Evolutionary conservation across 352 stramenopile species (phyloP), one percentile per base, ranked within the genome.

Genomic region (Globisporangium iwayamae): DNA sequence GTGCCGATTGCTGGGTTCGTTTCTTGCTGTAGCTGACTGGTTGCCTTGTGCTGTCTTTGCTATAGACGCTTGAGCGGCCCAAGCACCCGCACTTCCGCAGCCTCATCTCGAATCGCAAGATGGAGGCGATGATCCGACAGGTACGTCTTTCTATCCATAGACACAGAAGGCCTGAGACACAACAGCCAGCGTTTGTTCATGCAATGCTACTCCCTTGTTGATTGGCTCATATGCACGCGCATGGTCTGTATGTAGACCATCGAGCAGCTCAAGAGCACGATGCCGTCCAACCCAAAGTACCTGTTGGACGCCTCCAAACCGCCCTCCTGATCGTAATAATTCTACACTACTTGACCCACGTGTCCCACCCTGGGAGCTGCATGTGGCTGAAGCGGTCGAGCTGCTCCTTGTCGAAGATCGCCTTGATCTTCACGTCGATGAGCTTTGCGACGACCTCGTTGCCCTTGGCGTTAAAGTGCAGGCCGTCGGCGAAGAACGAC

Each of bases 41-140:
- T 56, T 20, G 22, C 9, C 7, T 43, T 38, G 25, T 34, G 5
- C 14, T 36, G 18, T 38, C 25, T 28, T 16, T n/a, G 41, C 6
- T 70, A 10, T 38, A 83, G 75, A 77, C 70, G 1, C 62, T 87
- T 11, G 78, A 86, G 56, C 66, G 71, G 16, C 78, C 80, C 1
- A 63, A 55, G 1, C 65, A 71, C 1, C 80, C 80, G 34, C 80
- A 87, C 57, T 89, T 89, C 60, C 76, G 76, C 66, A 87, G 80
- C 36, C 58, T 89, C 47, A 83, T 89, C 45, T 83, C 80, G 13
- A 73, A 76, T 38, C 72, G 74, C 43, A 83, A 84, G 61, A 87
- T 89, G 78, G 80, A 89, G 67, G 47, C 58, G 32, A 65, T 89
- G 51, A 75, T 89, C 52, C 78, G 78, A 28, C 66, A 78, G 62